These are phyloP conservation scores for Aspergillus piperis DNA, from an alignment of 2,329 filamentous ascomycete species.

Conservation along the genomic window DNA sequence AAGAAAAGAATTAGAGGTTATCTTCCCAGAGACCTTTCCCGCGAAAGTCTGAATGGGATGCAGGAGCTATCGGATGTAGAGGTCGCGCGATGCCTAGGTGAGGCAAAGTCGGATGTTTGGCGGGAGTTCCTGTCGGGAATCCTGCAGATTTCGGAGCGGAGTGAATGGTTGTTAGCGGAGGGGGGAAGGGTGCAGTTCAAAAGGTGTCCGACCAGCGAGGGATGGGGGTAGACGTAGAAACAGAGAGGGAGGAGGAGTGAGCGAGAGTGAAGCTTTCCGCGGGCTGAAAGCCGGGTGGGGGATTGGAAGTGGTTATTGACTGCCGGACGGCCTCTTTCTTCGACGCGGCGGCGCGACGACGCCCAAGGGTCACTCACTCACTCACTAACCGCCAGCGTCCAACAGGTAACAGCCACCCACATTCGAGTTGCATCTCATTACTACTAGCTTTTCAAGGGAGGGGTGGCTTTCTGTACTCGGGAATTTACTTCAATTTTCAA, in stretches of 20 bases:
- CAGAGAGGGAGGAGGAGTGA: slow-evolving; percentile 6
- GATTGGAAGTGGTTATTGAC: slow-evolving; percentile 1
- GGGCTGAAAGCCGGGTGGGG: slow-evolving; percentile 1
- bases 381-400: neutral
- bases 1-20: neutral
- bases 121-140: neutral
- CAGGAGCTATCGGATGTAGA: neutral
- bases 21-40: neutral
- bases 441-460: no score
- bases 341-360: neutral
- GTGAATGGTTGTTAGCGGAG: neutral
- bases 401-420: neutral
- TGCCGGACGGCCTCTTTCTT: neutral
- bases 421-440: no score
- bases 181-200: neutral
- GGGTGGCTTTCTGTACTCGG: neutral
- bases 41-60: neutral
- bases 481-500: neutral
- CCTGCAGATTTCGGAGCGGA: neutral
- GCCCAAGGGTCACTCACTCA: neutral
- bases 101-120: neutral
- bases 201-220: neutral
- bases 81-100: neutral
- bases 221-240: neutral
- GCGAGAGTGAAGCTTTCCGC: slow-evolving; percentile 8